Base-by-base conservation (phyloP, 345 rosid genomes). In the Capsella bursapastoris region DNA sequence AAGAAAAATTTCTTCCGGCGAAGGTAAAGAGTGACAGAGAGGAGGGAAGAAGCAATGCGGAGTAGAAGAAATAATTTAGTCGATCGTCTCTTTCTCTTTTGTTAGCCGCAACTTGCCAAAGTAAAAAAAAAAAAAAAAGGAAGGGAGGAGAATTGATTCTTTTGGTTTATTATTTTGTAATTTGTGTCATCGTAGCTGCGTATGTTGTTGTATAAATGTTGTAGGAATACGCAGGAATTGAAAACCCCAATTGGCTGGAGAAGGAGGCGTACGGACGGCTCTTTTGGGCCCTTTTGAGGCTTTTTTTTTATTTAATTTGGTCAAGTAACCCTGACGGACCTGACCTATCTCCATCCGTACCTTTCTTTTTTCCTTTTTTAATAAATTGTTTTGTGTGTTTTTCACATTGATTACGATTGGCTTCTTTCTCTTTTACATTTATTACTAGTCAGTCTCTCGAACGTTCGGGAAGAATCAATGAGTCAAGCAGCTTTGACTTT, bases 231-330 rank as follows among this genome's bases (percentile, higher is more conserved):
- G 13, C 3, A 38, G 11, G 12, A 56, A 48, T 58, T 22, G 25
- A 29, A 73, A 35, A 1, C 55, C 73, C 73, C 47, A 59, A 67
- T 67, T 67, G 68, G 68, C 38, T 67, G 68, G 56, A 60, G 68
- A 58, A 44, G 67, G 66, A 49, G 35, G 37, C 56, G 79, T 75
- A 75, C 79, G 79, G 68, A 75, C 29, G 61, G 56, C 37, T 68
- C 52, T 15, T 51, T 50, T 57, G 61, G 79, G 79, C 68, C 68
- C 78, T 40, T 73, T 41, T 0, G 4, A n/a, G 7, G 44, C 6
- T 40, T 41, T 11, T 52, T 28, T 25, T 7, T 55, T 38, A 4
- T 53, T 15, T 64, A 8, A 8, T 34, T 40, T 2, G 62, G 73
- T 67, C 79, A 75, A 74, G 55, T 2, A 3, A 56, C 57, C 64